phyloP scores from a whole-genome alignment of 345 rosid genomes.

The Schrenkiella parvula region DNA sequence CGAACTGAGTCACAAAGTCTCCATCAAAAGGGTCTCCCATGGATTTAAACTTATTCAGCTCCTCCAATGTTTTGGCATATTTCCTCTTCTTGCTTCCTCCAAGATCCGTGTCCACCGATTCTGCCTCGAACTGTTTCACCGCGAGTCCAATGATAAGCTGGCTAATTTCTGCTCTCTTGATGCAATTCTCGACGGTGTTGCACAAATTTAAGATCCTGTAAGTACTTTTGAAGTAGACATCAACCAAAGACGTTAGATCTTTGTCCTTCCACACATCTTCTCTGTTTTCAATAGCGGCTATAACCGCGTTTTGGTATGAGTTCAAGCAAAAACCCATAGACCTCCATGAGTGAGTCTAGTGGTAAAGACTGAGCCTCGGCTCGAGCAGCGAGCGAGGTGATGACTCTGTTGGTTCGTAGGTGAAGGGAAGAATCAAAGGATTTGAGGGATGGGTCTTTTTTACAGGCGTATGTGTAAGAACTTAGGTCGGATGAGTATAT shows the following conservation, averaged over 20 bases:
- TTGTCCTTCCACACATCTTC: constrained; percentile 59
- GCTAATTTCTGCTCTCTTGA: constrained; percentile 50
- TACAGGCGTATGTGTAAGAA: constrained; percentile 64
- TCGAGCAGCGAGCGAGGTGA: constrained; percentile 43
- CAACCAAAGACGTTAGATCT: constrained; percentile 49
- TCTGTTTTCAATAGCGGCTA: constrained; percentile 49
- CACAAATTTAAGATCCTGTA: constrained; percentile 63
- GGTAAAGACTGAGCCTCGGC: constrained; percentile 48
- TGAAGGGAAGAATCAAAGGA: constrained; percentile 54
- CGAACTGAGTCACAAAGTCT: constrained; percentile 47
- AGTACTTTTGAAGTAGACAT: constrained; percentile 64
- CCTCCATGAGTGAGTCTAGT: constrained; percentile 60
- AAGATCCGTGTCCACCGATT: constrained; percentile 12
- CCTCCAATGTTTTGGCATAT: constrained; percentile 56
- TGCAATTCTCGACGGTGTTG: constrained; percentile 49
- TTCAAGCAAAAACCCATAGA: constrained; percentile 52
- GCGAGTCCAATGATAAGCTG: constrained; percentile 54
- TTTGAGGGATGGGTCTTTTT: constrained; percentile 48
- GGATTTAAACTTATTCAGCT: constrained; percentile 54
- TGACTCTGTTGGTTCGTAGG: constrained; percentile 48
- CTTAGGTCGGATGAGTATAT: constrained; percentile 43
- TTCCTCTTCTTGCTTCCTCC: constrained; percentile 36
- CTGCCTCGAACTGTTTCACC: constrained; percentile 51
- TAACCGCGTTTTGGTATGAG: constrained; percentile 59
- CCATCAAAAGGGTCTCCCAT: constrained; percentile 64